Percentiles rank a stretch among this genome's conserved stretches.
These are phyloP conservation scores for Saccharomyces uvarum DNA, from an alignment of 1,139 yeast species.

Conservation along the genomic window DNA sequence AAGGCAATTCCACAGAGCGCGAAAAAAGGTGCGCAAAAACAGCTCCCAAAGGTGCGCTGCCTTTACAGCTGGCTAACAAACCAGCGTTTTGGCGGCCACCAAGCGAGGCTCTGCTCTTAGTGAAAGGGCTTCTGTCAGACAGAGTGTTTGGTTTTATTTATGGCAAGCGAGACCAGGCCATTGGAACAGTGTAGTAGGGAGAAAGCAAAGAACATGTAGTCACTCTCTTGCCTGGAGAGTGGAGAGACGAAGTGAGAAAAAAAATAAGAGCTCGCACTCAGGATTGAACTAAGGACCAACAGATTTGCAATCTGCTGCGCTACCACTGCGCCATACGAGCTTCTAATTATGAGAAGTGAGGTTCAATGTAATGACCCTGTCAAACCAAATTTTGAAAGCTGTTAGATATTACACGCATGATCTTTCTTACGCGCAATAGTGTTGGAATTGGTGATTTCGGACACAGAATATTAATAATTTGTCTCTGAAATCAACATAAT, in stretches of 20 bases:
- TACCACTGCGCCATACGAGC: constrained; percentile 86
- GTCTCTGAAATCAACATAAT: too few species aligned
- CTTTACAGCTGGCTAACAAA: background rate
- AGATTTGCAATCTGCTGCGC: constrained; percentile 91
- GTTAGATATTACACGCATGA: too few species aligned
- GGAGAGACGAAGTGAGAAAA: background rate
- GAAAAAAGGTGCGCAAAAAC: background rate
- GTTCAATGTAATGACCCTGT: background rate
- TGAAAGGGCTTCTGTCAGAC: background rate
- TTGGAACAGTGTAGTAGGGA: background rate
- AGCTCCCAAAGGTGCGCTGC: background rate
- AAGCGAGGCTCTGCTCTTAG: background rate
- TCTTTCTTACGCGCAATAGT: too few species aligned
- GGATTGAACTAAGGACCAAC: constrained; percentile 84
- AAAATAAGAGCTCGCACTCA: constrained; percentile 56
- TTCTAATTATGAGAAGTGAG: constrained; percentile 1
- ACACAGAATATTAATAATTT: too few species aligned
- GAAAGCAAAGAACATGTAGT: background rate
- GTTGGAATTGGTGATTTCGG: too few species aligned
- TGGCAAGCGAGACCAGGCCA: background rate
- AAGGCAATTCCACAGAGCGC: background rate
- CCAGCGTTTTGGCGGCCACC: background rate
- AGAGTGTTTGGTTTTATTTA: background rate
- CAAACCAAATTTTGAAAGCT: background rate
- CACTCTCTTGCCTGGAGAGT: background rate